Evolutionary conservation across 2,329 filamentous ascomycete genomes (phyloP).

Genomic region (Fulvia fulva): DNA sequence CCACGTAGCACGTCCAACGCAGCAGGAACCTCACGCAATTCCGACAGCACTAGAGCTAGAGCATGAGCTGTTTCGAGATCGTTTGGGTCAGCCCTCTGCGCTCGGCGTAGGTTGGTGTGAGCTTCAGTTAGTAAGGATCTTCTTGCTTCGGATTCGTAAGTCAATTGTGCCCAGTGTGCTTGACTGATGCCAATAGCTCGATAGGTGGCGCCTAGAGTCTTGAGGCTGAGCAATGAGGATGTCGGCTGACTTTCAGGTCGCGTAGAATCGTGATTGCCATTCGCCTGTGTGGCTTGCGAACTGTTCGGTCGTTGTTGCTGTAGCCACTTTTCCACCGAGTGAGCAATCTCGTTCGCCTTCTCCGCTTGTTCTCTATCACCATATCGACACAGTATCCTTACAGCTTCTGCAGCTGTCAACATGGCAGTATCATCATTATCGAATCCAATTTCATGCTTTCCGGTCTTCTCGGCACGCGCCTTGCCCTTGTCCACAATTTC

Average conservation of each 20-base stretch:
- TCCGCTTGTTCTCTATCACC: constrained; percentile 71
- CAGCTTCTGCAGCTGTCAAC: constrained; percentile 73
- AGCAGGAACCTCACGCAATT: constrained; percentile 72
- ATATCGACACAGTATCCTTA: constrained; percentile 77
- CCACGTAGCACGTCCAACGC: constrained; percentile 80
- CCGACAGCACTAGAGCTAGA: constrained; percentile 78
- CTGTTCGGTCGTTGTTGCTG: constrained; percentile 51
- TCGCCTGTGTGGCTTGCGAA: constrained; percentile 4
- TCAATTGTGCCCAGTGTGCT: constrained; percentile 81
- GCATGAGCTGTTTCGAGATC: constrained; percentile 70
- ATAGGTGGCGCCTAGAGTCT: constrained; percentile 67
- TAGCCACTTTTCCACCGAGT: constrained; percentile 71
- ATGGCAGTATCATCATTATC: constrained; percentile 76
- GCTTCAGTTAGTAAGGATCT: constrained; percentile 75
- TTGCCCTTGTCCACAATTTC: constrained; percentile 84
- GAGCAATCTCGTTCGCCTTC: constrained; percentile 68
- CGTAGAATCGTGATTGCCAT: constrained; percentile 7
- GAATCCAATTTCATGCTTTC: constrained; percentile 64
- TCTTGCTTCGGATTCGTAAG: constrained; percentile 63
- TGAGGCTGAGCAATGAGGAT: constrained; percentile 50
- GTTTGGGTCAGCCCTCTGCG: constrained; percentile 47
- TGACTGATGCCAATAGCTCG: constrained; percentile 81
- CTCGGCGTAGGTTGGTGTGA: constrained; percentile 66
- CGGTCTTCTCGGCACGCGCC: constrained; percentile 71
- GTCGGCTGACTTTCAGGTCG: constrained; percentile 28